phyloP scores from a whole-genome alignment of 1,139 yeast species.

The Yamadazyma diospyri region DNA sequence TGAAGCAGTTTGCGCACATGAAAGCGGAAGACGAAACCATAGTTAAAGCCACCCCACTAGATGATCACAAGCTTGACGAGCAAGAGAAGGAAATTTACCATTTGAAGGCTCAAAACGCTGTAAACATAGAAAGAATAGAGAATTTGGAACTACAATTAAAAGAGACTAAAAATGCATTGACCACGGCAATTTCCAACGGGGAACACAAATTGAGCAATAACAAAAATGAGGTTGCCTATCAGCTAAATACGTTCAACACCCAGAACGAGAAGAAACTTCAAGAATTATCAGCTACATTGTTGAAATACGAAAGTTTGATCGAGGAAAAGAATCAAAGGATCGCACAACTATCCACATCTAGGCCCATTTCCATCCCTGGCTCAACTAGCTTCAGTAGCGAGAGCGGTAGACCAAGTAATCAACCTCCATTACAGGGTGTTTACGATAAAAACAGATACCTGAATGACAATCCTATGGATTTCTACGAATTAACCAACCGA shows the following conservation, averaged over 20 bases:
- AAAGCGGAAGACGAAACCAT: not conserved
- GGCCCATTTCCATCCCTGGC: constrained; percentile 42
- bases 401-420: constrained; percentile 1
- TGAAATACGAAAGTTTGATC: constrained; percentile 33
- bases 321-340: constrained; percentile 38
- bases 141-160: constrained; percentile 17
- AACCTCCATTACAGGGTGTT: not conserved
- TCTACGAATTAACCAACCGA: constrained; percentile 11
- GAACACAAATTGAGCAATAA: constrained; percentile 24
- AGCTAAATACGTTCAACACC: constrained; percentile 18
- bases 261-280: constrained; percentile 31
- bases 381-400: constrained; percentile 9
- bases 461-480: constrained; percentile 13
- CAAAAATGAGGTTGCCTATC: constrained; percentile 26
- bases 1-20: constrained; percentile 3
- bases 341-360: constrained; percentile 34
- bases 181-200: constrained; percentile 16
- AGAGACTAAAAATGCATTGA: constrained; percentile 16
- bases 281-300: constrained; percentile 26
- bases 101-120: constrained; percentile 19
- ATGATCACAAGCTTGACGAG: constrained; percentile 8
- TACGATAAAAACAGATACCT: not conserved
- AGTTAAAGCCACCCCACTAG: not conserved
- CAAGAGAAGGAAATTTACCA: constrained; percentile 20
- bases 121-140: constrained; percentile 18